Evolutionary conservation across 2,329 filamentous ascomycete genomes (phyloP).

Genomic region (Colletotrichum sp.): DNA sequence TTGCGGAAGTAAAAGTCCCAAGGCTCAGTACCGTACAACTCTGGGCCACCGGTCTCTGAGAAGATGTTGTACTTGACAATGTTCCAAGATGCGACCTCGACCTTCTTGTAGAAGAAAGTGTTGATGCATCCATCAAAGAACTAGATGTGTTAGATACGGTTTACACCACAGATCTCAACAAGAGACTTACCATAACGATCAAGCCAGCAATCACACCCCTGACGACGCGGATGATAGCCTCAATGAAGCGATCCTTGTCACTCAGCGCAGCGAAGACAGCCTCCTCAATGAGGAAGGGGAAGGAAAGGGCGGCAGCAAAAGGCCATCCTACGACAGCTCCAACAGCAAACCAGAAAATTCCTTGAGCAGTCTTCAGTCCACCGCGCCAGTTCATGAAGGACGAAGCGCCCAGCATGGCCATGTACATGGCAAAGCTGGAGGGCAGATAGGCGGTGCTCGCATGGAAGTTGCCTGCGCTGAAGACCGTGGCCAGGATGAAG

Average conservation of each 20-base stretch:
- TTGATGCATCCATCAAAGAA: conserved; percentile 74
- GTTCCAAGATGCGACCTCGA: conserved; percentile 83
- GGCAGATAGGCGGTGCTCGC: conserved; percentile 86
- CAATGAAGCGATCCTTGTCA: conserved; percentile 62
- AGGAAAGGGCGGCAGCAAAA: conserved; percentile 82
- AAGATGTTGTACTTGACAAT: conserved; percentile 97
- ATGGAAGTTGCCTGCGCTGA: conserved; percentile 92
- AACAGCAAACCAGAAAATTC: conserved; percentile 89
- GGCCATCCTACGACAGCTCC: conserved; percentile 93
- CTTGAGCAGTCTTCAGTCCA: conserved; percentile 78
- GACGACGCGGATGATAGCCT: conserved; percentile 64
- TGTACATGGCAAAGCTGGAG: conserved; percentile 97
- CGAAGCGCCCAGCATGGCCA: conserved; percentile 81
- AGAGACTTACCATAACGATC: conserved; percentile 67
- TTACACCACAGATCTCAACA: not conserved
- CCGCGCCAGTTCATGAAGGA: conserved; percentile 91
- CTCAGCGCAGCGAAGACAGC: conserved; percentile 60
- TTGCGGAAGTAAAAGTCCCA: conserved; percentile 98
- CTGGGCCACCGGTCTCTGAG: conserved; percentile 78
- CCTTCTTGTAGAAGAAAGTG: conserved; percentile 82
- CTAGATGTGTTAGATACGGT: conserved; percentile 45
- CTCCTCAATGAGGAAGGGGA: conserved; percentile 85
- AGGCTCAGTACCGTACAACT: conserved; percentile 94
- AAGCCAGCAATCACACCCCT: conserved; percentile 72
- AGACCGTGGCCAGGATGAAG: conserved; percentile 77